Evolutionary conservation across 306 rosid species (phyloP), one percentile per base, ranked within the genome.

Genomic region (Cercis canadensis): DNA sequence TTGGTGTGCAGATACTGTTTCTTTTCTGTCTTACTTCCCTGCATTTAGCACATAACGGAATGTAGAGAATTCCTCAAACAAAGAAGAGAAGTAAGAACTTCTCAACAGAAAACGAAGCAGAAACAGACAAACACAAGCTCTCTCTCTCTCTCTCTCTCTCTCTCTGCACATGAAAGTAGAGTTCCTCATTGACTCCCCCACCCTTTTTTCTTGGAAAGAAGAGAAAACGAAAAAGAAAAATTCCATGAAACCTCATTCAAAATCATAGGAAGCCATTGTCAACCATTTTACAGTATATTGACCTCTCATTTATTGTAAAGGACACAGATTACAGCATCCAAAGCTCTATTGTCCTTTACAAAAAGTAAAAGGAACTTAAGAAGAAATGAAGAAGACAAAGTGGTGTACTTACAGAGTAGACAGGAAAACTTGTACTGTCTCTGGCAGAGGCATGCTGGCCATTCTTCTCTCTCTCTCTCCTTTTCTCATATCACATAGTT

Each of bases 1-100:
- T 95, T 88, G 87, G 97, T 82, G 92, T 95, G 92, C 88, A 83
- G 74, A 72, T 70, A 41, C 41, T 75, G 81, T 81, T 50, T 76
- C 54, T 63, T 55, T 46, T 78, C 69, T 81, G 11, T 54, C 63
- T 77, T 71, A 24, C 62, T 67, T 34, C 21, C 50, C 77, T 70
- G 64, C 46, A 57, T 62, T 32, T 50, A 58, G 67, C 63, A 64
- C 54, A 29, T 32, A 32, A 62, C 19, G 39, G 68, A 21, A 10
- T 56, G 16, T 67, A 51, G 47, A 46, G 14, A 52, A 59, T 19
- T 74, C 62, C 52, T 59, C 44, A 5, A 68, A 36, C 58, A 11
- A 17, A 33, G 34, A 44, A n/a, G 19, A 79, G 63, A 73, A 39
- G 8, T 13, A 40, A 12, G 47, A 64, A 72, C 5, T 68, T 57